A percentile compares a stretch with the other conserved stretches of the same genome.
These are phyloP conservation scores for Tylopilus sp. DNA, from an alignment of 1,284 basidiomycete genomes.

Conservation along the genomic window DNA sequence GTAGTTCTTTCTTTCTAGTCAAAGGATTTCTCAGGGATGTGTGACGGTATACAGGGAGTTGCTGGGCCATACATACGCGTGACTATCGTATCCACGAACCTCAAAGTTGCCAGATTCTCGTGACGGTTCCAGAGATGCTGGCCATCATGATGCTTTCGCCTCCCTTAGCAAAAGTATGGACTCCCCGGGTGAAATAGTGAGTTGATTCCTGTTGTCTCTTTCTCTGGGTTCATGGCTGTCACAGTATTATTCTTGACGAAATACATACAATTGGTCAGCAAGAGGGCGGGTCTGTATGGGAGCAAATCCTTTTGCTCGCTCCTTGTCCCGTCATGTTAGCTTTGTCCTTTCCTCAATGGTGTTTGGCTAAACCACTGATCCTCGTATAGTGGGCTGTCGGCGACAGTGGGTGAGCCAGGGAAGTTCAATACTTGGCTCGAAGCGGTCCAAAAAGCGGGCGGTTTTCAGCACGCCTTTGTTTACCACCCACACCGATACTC, in stretches of 20 bases:
- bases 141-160: conserved; percentile 67
- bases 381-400: conserved; percentile 59
- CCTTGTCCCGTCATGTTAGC: conserved; percentile 66
- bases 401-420: conserved; percentile 63
- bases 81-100: conserved; percentile 63
- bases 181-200: conserved; percentile 57
- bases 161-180: conserved; percentile 56
- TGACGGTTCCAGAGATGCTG: conserved; percentile 69
- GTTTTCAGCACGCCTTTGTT: conserved; percentile 55
- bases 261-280: conserved; percentile 70
- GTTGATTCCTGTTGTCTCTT: conserved; percentile 5
- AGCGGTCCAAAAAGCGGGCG: conserved; percentile 55
- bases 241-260: conserved; percentile 68
- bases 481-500: conserved; percentile 66
- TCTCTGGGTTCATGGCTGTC: neutral
- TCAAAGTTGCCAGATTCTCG: conserved; percentile 64
- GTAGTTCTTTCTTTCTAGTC: conserved; percentile 17
- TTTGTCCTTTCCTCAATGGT: conserved; percentile 13
- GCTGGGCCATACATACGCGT: conserved; percentile 67
- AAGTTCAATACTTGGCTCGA: conserved; percentile 62
- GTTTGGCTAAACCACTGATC: neutral
- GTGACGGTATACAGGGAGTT: conserved; percentile 39
- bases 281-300: conserved; percentile 66
- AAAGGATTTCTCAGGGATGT: neutral
- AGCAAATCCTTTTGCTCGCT: conserved; percentile 61